Base-by-base conservation (phyloP, 805 yeast genomes). In the Ogataea salicorniae region DNA sequence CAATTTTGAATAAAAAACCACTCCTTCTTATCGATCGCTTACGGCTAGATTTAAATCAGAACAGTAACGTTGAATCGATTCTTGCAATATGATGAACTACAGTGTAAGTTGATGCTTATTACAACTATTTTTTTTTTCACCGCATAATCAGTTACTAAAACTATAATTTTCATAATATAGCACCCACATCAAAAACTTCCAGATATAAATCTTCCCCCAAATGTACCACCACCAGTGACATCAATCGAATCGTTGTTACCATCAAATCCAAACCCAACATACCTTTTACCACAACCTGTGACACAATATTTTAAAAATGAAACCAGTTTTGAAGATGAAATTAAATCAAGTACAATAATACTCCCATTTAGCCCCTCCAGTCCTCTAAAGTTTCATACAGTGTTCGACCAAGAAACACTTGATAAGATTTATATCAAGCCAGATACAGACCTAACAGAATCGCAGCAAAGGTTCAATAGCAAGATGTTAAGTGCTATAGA, bases 211-310 rank as follows among this genome's bases (percentile, higher is more conserved):
- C 47, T 52, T 7, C 55, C 50, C 8, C 52, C 55, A 13, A 45
- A 52, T 38, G 55, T 52, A 15, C 55, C 55, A 6, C 47, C 48
- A 3, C 55, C 55, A 9, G 41, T 52, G 6, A 26, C 46, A 7
- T 45, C 52, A 13, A 43, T 54, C 20, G 45, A 51, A 34, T 33
- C 49, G 31, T 33, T 43, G 6, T 33, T 47, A 33, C 37, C 40
- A 6, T 40, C 41, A 9, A 46, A 45, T 9, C 42, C 45, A 17
- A 46, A 54, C 23, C 50, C 58, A 17, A 48, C 47, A 16, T 37
- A 43, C 18, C 34, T 54, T 34, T 40, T 54, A 16, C 58, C 58
- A 7, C 54, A 52, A 16, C 58, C 58, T 15, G 42, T 52, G 15
- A 39, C 50, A 14, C 51, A 50, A 23, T 42, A 42, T 34, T 36